phyloP scores from a whole-genome alignment of 2,329 filamentous ascomycete genomes.

The Botrytis cinerea region DNA sequence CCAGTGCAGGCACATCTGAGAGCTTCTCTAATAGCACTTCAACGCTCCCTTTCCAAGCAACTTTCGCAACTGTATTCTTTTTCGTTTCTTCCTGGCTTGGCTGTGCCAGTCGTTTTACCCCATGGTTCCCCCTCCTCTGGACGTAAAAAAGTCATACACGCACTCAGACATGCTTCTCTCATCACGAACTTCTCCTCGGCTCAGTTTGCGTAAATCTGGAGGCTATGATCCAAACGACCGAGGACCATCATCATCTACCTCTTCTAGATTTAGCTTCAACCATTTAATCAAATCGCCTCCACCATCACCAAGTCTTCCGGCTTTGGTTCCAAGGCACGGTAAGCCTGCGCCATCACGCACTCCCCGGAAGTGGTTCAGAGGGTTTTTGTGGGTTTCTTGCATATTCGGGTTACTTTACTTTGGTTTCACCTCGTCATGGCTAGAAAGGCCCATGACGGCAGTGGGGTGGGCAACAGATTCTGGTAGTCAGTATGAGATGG shows the following conservation, averaged over 20 bases:
- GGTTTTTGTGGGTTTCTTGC: slow-evolving; percentile 54
- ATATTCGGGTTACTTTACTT: slow-evolving; percentile 56
- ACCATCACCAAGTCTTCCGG: slow-evolving; percentile 69
- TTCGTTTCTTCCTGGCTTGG: slow-evolving; percentile 37
- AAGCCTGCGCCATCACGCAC: slow-evolving; percentile 54
- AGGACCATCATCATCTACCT: slow-evolving; percentile 59
- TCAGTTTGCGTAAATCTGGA: slow-evolving; percentile 58
- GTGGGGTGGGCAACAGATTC: slow-evolving; percentile 46
- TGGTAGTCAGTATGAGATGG: slow-evolving; percentile 63
- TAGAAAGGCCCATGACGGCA: slow-evolving; percentile 39
- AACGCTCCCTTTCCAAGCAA: slow-evolving; percentile 31
- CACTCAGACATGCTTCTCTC: slow-evolving; percentile 44
- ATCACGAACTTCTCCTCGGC: slow-evolving; percentile 47
- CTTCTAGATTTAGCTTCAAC: slow-evolving; percentile 65
- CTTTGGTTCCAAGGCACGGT: slow-evolving; percentile 64
- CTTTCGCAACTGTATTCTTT: slow-evolving; percentile 27
- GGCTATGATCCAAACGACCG: slow-evolving; percentile 57
- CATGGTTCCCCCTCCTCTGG: slow-evolving; percentile 38
- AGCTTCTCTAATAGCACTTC: slow-evolving; percentile 23
- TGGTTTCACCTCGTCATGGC: slow-evolving; percentile 42
- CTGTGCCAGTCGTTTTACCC: slow-evolving; percentile 36
- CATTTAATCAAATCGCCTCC: slow-evolving; percentile 69
- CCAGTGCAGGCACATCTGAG: slow-evolving; percentile 36
- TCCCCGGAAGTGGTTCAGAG: slow-evolving; percentile 35
- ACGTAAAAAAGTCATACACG: slow-evolving; percentile 44